Conservation (phyloP, 805 yeast genomes). For the Metschnikowia santaceciliae region DNA sequence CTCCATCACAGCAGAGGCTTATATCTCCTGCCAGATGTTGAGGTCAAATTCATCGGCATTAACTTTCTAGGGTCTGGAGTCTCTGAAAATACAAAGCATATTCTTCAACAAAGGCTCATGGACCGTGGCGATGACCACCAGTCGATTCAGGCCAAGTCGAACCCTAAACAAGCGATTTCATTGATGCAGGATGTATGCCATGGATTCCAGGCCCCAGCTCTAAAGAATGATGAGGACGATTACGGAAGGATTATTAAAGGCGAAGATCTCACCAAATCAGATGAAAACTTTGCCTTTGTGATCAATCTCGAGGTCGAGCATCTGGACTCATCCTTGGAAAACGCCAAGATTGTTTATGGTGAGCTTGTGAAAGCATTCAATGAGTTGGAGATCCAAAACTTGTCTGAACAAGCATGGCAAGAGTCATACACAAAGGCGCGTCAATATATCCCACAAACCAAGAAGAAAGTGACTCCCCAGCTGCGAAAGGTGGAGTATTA, state of each 20-base stretch:
- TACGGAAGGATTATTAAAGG: constrained; percentile 8
- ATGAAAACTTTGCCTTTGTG: constrained; percentile 60
- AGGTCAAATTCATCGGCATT: constrained; percentile 60
- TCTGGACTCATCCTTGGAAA: constrained; percentile 25
- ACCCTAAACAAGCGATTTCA: constrained; percentile 35
- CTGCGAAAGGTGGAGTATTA: constrained; percentile 11
- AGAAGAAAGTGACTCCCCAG: constrained; percentile 29
- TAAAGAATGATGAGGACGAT: constrained; percentile 7
- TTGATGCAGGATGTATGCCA: constrained; percentile 7
- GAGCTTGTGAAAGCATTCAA: constrained; percentile 19
- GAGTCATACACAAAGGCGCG: constrained; percentile 52
- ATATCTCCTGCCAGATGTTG: constrained; percentile 32
- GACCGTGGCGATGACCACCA: constrained; percentile 86
- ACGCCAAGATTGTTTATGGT: constrained; percentile 39
- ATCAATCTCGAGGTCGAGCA: constrained; percentile 47
- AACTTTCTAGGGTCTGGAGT: constrained; percentile 50
- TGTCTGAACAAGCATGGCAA: constrained; percentile 34
- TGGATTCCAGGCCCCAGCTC: constrained; percentile 10
- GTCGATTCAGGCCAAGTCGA: constrained; percentile 58
- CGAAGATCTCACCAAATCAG: constrained; percentile 27
- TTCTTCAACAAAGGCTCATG: constrained; percentile 59
- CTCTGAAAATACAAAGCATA: constrained; percentile 36
- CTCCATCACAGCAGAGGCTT: constrained; percentile 28
- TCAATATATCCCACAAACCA: constrained; percentile 47
- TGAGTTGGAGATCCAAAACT: constrained; percentile 5